Base-by-base conservation (phyloP, 1,284 basidiomycete genomes). In the Malassezia globosa region DNA sequence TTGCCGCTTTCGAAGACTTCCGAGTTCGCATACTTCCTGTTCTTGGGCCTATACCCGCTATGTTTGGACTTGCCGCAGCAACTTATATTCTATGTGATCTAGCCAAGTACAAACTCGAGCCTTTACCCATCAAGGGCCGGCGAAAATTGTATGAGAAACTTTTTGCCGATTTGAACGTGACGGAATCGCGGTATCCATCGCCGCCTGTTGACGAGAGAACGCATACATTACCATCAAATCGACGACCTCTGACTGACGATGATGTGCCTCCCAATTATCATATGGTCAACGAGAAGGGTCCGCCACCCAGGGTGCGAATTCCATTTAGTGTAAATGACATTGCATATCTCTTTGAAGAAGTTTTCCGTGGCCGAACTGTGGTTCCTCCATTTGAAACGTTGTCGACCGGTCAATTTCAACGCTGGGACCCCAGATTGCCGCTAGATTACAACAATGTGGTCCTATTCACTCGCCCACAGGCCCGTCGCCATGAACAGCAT, bases 1-100 rank as follows among this genome's bases (percentile, higher is more conserved):
- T 97, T 2, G 82, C 85, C 8, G 84, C 84, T 4, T 84, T 96
- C 52, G 85, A 92, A 65, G 87, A 95, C 69, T 97, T 96, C 74
- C 77, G 94, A 27, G 87, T 92, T 5, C 78, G 88, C 37, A 87
- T 90, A 55, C 72, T 92, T 5, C 87, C 87, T 24, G 87, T 90
- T 5, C 77, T 90, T 5, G 85, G 84, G 1, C 64, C 68, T 1
- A 42, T 71, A 5, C 68, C 68, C 3, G 66, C 64, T 47, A 71
- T 71, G 61, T 71, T 71, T 44, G 68, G 68, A 0, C 45, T 71
- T 7, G 65, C 64, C 0, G 65, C 61, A 1, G 68, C 68, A 0
- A 68, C 63, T 13, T 69, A 59, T 42, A 60, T 71, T 46, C 45
- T 71, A 21, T 69, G 66, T 54, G 66, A 66, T 42, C 55, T 71